phyloP scores from a whole-genome alignment of 2,329 filamentous ascomycete species.

The Diplocarpon rosae region DNA sequence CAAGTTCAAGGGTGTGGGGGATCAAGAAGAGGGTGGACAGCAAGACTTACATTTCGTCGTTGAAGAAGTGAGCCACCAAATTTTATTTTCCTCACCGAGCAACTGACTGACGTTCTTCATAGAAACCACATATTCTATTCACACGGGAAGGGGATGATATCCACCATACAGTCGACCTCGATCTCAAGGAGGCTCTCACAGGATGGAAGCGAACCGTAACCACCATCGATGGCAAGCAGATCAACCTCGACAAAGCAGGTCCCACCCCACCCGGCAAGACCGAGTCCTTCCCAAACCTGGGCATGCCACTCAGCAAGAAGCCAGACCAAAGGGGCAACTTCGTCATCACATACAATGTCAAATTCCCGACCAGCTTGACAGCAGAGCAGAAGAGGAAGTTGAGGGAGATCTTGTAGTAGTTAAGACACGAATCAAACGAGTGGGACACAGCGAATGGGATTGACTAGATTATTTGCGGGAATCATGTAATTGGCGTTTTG shows the following conservation, averaged over 20 bases:
- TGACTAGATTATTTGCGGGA: neutral
- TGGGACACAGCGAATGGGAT: no score
- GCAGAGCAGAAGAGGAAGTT: conserved; percentile 68
- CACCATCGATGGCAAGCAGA: conserved; percentile 84
- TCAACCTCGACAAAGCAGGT: conserved; percentile 67
- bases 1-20: conserved; percentile 94
- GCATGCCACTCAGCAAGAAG: conserved; percentile 93
- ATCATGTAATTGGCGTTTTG: neutral
- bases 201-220: conserved; percentile 87
- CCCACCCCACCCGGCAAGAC: conserved; percentile 77
- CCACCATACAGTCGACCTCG: conserved; percentile 64
- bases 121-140: conserved; percentile 83
- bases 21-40: conserved; percentile 90
- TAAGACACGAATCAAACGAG: neutral
- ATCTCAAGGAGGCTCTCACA: conserved; percentile 86
- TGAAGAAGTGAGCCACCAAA: conserved; percentile 61
- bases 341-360: conserved; percentile 81
- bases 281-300: conserved; percentile 73
- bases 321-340: conserved; percentile 77
- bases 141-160: conserved; percentile 84
- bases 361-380: conserved; percentile 74
- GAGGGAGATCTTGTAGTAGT: conserved; percentile 57
- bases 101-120: conserved; percentile 31
- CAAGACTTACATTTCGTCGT: conserved; percentile 95
- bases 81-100: neutral